Conservation (phyloP, 1,284 basidiomycete genomes). For the Sporisorium graminicola region DNA sequence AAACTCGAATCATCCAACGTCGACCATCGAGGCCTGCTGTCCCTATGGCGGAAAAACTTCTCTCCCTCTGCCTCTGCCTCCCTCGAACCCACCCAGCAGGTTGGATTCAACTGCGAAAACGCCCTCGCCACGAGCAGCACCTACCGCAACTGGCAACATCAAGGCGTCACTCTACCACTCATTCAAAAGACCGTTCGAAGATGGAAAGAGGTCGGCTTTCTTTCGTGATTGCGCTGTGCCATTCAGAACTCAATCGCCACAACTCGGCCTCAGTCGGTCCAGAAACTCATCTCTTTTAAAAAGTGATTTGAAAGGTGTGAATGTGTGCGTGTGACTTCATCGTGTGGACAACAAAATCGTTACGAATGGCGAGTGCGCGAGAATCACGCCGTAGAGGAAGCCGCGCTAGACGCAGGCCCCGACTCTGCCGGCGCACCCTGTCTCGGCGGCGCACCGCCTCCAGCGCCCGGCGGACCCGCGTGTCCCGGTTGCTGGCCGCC, state of each 20-base stretch:
- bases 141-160: slow-evolving; percentile 17
- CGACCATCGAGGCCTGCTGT: slow-evolving; percentile 36
- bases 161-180: slow-evolving; percentile 23
- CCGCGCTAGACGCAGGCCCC: slow-evolving; percentile 36
- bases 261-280: background rate
- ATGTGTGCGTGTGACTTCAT: slow-evolving; percentile 4
- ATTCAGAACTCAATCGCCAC: background rate
- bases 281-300: background rate
- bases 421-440: slow-evolving; percentile 13
- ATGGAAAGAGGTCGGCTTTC: slow-evolving; percentile 36
- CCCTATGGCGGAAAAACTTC: slow-evolving; percentile 40
- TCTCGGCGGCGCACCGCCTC: slow-evolving; percentile 13
- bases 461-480: slow-evolving; percentile 20
- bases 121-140: slow-evolving; percentile 10
- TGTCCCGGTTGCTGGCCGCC: slow-evolving; percentile 19
- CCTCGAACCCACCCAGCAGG: background rate
- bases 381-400: slow-evolving; percentile 34
- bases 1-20: slow-evolving; percentile 66
- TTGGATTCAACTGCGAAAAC: slow-evolving; percentile 18
- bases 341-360: background rate
- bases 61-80: background rate
- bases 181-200: slow-evolving; percentile 31
- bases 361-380: background rate
- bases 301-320: background rate
- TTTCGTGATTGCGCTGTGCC: slow-evolving; percentile 2